These are phyloP conservation scores for Cadophora sp. DNA, from an alignment of 2,329 filamentous ascomycete species.

Conservation along the genomic window DNA sequence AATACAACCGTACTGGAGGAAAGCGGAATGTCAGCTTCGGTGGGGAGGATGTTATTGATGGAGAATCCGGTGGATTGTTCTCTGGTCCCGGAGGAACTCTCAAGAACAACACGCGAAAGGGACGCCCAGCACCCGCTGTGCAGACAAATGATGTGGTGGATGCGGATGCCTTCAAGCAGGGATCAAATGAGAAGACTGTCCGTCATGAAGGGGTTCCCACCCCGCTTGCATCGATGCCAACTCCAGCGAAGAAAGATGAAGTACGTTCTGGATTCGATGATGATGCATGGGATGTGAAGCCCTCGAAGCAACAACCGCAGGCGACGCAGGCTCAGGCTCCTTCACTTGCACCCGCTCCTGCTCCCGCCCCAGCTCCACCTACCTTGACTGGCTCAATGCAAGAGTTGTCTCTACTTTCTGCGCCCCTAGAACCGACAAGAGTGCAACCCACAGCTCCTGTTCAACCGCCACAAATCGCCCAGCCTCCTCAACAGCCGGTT, in stretches of 20 bases:
- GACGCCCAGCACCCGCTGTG: conserved; percentile 84
- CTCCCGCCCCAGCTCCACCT: conserved; percentile 51
- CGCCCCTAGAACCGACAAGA: conserved; percentile 62
- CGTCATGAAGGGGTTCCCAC: conserved; percentile 54
- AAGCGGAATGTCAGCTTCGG: conserved; percentile 60
- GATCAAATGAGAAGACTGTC: conserved; percentile 48
- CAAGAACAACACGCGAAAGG: conserved; percentile 93
- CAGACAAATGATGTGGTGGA: conserved; percentile 88
- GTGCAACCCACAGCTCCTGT: conserved; percentile 44
- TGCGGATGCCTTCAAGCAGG: conserved; percentile 79
- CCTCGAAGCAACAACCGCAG: conserved; percentile 63
- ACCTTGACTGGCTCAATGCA: conserved; percentile 73
- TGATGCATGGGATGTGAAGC: conserved; percentile 96
- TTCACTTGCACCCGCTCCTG: conserved; percentile 49
- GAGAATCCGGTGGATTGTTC: conserved; percentile 76
- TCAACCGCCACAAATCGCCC: conserved; percentile 43
- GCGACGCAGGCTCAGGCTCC: conserved; percentile 37
- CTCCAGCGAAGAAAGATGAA: conserved; percentile 56
- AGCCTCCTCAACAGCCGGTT: conserved; percentile 39
- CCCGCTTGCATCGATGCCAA: conserved; percentile 49
- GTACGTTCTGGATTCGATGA: conserved; percentile 80
- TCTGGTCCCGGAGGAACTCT: conserved; percentile 90
- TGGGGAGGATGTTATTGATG: conserved; percentile 61
- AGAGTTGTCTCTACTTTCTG: conserved; percentile 69
- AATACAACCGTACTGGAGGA: conserved; percentile 71